These are phyloP conservation scores for Dillenia turbinata DNA, from an alignment of 164 flowering plant species.

Conservation along the genomic window DNA sequence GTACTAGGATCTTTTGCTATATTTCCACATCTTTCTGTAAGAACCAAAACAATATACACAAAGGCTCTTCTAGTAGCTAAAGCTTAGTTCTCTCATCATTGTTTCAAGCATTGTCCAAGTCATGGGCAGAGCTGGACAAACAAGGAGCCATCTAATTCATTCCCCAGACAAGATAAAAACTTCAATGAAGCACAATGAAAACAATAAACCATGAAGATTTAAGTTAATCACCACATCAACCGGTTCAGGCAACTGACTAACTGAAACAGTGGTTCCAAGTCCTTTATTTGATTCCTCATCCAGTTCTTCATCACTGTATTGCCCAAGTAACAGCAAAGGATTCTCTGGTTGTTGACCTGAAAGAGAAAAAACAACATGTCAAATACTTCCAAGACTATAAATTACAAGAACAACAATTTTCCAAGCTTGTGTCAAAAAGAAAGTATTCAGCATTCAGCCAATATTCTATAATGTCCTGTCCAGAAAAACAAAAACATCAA, in stretches of 20 bases:
- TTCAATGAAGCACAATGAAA: neutral
- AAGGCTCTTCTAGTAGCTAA: no score
- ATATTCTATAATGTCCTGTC: neutral
- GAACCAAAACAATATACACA: no score
- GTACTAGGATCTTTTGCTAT: no score
- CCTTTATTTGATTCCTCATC: slow-evolving; percentile 39
- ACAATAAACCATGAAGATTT: neutral
- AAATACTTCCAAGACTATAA: slow-evolving; percentile 15
- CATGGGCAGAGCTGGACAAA: neutral
- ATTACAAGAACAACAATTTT: neutral
- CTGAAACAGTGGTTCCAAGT: slow-evolving; percentile 13
- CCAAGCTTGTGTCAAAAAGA: neutral
- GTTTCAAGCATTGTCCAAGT: no score
- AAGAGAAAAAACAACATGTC: slow-evolving; percentile 24
- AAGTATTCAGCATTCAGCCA: slow-evolving; percentile 5
- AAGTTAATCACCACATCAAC: slow-evolving; percentile 41
- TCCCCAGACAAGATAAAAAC: neutral
- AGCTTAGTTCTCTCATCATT: no score
- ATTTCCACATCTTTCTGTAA: no score
- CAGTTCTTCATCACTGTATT: slow-evolving; percentile 86
- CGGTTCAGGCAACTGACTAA: slow-evolving; percentile 17
- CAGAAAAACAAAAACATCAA: no score
- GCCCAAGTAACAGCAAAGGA: slow-evolving; percentile 83
- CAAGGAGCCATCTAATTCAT: neutral
- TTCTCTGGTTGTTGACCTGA: slow-evolving; percentile 65